Conservation (phyloP, 2,329 filamentous ascomycete species). For the Penicillium sp. region DNA sequence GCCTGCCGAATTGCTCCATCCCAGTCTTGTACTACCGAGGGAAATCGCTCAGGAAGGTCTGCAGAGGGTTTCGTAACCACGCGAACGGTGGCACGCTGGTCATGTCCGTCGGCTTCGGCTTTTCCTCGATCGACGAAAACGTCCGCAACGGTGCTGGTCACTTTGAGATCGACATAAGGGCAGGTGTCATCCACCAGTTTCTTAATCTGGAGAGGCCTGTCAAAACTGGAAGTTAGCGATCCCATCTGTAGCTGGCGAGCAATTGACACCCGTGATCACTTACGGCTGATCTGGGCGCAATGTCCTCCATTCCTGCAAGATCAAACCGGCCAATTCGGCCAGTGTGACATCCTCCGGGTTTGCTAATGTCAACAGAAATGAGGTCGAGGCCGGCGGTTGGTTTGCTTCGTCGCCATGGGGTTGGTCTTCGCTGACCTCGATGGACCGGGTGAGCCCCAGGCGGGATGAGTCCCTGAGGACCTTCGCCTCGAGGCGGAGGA, state of each 20-base stretch:
- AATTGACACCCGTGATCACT: conserved; percentile 16
- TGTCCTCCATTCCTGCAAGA: conserved; percentile 22
- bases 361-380: too few relatives aligned
- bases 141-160: conserved; percentile 33
- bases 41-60: conserved; percentile 25
- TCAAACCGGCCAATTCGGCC: too few relatives aligned
- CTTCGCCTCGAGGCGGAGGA: conserved; percentile 35
- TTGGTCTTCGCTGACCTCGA: conserved; percentile 12
- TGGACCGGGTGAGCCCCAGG: conserved; percentile 12
- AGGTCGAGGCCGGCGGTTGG: too few relatives aligned
- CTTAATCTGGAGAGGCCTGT: conserved; percentile 33
- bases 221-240: not conserved
- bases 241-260: not conserved
- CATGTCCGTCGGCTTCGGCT: conserved; percentile 29
- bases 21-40: conserved; percentile 36
- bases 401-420: conserved; percentile 1
- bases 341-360: too few relatives aligned
- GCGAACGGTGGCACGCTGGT: conserved; percentile 33
- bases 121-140: conserved; percentile 37
- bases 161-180: conserved; percentile 28
- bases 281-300: conserved; percentile 31
- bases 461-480: conserved; percentile 24
- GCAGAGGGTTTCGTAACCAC: conserved; percentile 31
- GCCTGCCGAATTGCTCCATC: conserved; percentile 16
- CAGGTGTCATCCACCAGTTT: conserved; percentile 36